phyloP scores from a whole-genome alignment of 2,329 filamentous ascomycete genomes.

The Penicillium sp. region DNA sequence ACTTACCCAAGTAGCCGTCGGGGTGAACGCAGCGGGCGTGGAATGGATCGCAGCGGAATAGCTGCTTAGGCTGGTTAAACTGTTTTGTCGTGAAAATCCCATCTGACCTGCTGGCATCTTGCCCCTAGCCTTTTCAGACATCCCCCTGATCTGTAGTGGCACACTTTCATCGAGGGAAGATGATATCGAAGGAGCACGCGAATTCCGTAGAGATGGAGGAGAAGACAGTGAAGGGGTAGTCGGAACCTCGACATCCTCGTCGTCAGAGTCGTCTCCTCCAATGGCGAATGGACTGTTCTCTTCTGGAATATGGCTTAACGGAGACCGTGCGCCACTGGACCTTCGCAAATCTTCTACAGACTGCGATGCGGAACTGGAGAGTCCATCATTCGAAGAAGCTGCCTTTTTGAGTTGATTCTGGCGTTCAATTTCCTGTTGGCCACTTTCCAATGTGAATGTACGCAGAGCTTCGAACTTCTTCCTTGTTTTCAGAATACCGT shows the following conservation, averaged over 20 bases:
- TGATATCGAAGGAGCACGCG: slow-evolving; percentile 65
- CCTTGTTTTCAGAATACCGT: slow-evolving; percentile 71
- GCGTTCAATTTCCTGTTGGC: slow-evolving; percentile 84
- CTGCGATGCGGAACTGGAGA: slow-evolving; percentile 33
- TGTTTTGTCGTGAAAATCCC: slow-evolving; percentile 87
- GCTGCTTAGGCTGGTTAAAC: slow-evolving; percentile 72
- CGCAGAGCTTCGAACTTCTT: slow-evolving; percentile 81
- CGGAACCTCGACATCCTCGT: slow-evolving; percentile 56
- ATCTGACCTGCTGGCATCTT: slow-evolving; percentile 84
- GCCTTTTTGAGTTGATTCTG: slow-evolving; percentile 69
- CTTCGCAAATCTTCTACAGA: slow-evolving; percentile 38
- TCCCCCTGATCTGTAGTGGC: slow-evolving; percentile 76
- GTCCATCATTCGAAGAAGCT: slow-evolving; percentile 35
- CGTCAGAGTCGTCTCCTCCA: slow-evolving; percentile 70
- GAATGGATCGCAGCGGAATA: slow-evolving; percentile 58
- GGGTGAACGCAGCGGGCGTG: slow-evolving; percentile 61
- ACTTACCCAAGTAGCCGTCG: slow-evolving; percentile 69
- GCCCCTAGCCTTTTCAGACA: slow-evolving; percentile 95
- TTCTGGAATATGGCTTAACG: slow-evolving; percentile 67
- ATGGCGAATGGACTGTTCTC: slow-evolving; percentile 83
- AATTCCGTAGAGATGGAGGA: slow-evolving; percentile 48
- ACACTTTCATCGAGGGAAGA: slow-evolving; percentile 71
- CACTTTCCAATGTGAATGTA: slow-evolving; percentile 85
- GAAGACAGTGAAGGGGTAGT: slow-evolving; percentile 59
- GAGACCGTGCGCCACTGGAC: slow-evolving; percentile 52